Base-by-base conservation (phyloP, 768 basidiomycete species). In the Pluteus cervinus region DNA sequence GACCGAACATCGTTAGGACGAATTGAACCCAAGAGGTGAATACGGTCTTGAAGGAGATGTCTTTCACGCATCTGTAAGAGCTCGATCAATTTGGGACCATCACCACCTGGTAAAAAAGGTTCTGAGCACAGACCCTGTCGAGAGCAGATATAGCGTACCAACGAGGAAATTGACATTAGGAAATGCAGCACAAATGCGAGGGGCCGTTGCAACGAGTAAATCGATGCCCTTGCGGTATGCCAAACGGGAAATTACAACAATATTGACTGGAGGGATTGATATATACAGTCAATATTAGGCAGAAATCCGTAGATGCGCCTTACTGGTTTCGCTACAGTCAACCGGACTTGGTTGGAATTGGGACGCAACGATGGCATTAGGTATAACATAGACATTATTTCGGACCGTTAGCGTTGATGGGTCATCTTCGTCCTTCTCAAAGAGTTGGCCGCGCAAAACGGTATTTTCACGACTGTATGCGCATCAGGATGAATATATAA, bases 191-290 rank as follows among this genome's bases (percentile, higher is more conserved):
- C 94, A 98, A 40, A 99, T 88, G 16, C 81, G 75, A 0, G 96
- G 96, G 0, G 90, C 87, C 0, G 87, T 85, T 1, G 90, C 91
- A 0, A 98, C 86, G 4, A 99, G 76, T 3, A 99, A 75, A 53
- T 99, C 96, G 36, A 99, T 82, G 1, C 96, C 96, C 65, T 98
- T 99, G 33, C 96, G 77, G 52, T 98, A 97, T 0, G 86, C 90
- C 21, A 98, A 66, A 10, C 96, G 79, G 2, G 91, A 90, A 8
- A 99, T 59, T 9, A 96, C 78, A 3, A 99, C 81, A 30, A 99
- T 87, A 3, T 85, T 96, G 40, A 97, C 93, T 94, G 51, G n/a
- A 18, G 35, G 5, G 8, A 14, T 8, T 23, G 12, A 17, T 24
- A 16, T 16, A 28, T 37, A 12, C 18, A 12, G 33, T 9, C 24